A percentile compares a stretch with the other conserved stretches of the same genome.
Conservation (phyloP, 2,329 filamentous ascomycete genomes). For the Ophiocordyceps camponoti-leonardi region DNA sequence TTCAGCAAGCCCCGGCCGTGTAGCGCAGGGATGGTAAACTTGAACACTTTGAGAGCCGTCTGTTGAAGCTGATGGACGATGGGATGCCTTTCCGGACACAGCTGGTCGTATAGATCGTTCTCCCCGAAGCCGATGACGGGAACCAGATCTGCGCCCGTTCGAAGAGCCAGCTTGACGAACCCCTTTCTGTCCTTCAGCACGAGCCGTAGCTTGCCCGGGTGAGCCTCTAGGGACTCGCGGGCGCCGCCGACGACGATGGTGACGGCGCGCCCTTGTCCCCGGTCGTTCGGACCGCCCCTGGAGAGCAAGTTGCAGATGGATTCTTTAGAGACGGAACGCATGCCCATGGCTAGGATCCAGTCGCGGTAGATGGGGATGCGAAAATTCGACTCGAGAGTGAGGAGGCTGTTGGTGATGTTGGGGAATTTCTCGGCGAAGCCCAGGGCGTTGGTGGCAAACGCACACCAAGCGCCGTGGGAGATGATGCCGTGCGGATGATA, state of each 20-base stretch:
- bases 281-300: constrained; percentile 56
- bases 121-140: constrained; percentile 92
- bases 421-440: constrained; percentile 80
- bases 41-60: constrained; percentile 67
- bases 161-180: constrained; percentile 84
- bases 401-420: constrained; percentile 80
- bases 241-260: constrained; percentile 93
- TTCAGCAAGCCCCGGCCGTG: constrained; percentile 91
- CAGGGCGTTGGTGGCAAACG: constrained; percentile 79
- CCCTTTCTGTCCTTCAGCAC: constrained; percentile 75
- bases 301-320: constrained; percentile 79
- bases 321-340: constrained; percentile 78
- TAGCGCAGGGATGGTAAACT: constrained; percentile 82
- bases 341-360: constrained; percentile 76
- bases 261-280: constrained; percentile 83
- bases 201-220: constrained; percentile 58
- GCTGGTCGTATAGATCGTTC: constrained; percentile 88
- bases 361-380: constrained; percentile 86
- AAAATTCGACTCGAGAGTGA: constrained; percentile 95
- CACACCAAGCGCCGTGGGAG: constrained; percentile 83
- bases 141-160: constrained; percentile 79
- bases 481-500: constrained; percentile 98
- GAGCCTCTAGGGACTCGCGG: constrained; percentile 76
- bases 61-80: constrained; percentile 68
- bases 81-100: constrained; percentile 61